phyloP scores from a whole-genome alignment of 208 protist genomes.

The Trypanosoma brucei region DNA sequence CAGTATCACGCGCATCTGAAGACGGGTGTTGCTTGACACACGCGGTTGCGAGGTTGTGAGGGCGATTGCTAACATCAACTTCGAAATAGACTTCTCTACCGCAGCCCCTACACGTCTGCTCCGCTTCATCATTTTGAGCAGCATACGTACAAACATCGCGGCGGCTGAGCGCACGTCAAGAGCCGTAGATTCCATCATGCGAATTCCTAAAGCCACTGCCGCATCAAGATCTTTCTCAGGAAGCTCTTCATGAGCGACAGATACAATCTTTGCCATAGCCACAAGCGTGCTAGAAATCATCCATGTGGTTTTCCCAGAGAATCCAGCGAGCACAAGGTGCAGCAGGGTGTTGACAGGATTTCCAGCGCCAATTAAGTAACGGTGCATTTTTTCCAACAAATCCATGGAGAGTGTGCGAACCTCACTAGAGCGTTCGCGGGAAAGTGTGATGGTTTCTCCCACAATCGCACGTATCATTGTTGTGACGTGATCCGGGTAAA shows the following conservation, averaged over 20 bases:
- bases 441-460: slow-evolving; percentile 74
- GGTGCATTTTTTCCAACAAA: slow-evolving; percentile 83
- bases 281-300: slow-evolving; percentile 81
- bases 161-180: slow-evolving; percentile 68
- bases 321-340: slow-evolving; percentile 66
- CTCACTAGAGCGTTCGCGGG: slow-evolving; percentile 73
- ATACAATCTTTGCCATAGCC: slow-evolving; percentile 81
- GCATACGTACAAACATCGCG: slow-evolving; percentile 76
- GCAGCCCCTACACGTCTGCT: slow-evolving; percentile 44
- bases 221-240: slow-evolving; percentile 58
- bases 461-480: slow-evolving; percentile 51
- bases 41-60: slow-evolving; percentile 71
- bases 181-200: slow-evolving; percentile 71
- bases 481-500: slow-evolving; percentile 55
- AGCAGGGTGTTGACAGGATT: slow-evolving; percentile 67
- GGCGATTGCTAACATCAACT: slow-evolving; percentile 76
- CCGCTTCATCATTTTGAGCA: slow-evolving; percentile 77
- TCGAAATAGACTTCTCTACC: slow-evolving; percentile 53
- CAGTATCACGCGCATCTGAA: slow-evolving; percentile 77
- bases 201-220: slow-evolving; percentile 56
- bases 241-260: slow-evolving; percentile 60
- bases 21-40: slow-evolving; percentile 74
- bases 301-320: slow-evolving; percentile 66
- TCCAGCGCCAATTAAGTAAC: slow-evolving; percentile 58
- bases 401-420: slow-evolving; percentile 81